Percentiles rank a stretch among this genome's conserved stretches.
These are phyloP conservation scores for Pseudocercospora eumusae DNA, from an alignment of 2,329 filamentous ascomycete species.

Conservation along the genomic window DNA sequence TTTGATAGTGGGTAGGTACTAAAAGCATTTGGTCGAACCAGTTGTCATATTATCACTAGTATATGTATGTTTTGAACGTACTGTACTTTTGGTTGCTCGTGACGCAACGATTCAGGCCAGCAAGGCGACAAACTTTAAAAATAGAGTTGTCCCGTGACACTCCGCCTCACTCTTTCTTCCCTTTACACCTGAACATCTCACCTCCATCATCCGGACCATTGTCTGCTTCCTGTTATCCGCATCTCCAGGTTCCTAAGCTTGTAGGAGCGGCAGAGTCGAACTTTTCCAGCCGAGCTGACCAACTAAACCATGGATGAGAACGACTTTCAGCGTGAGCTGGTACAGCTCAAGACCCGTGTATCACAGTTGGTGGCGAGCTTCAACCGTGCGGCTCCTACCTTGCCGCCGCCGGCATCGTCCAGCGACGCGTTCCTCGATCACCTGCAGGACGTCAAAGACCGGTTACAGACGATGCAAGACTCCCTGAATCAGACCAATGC, in stretches of 20 bases:
- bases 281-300: neutral
- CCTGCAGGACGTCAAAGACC: constrained; percentile 21
- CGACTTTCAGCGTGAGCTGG: constrained; percentile 33
- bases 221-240: neutral
- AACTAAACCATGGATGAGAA: constrained; percentile 29
- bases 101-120: neutral
- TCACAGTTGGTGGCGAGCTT: constrained; percentile 26
- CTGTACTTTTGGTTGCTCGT: neutral
- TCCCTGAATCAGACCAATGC: constrained; percentile 15
- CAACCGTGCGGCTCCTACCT: constrained; percentile 6
- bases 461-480: constrained; percentile 20
- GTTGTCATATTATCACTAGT: neutral
- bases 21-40: constrained; percentile 6
- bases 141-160: neutral
- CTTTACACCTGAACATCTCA: neutral
- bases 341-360: constrained; percentile 30
- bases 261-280: neutral
- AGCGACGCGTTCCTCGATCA: constrained; percentile 19
- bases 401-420: neutral
- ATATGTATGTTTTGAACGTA: neutral
- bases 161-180: neutral
- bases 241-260: neutral
- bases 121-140: neutral
- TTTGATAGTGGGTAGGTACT: neutral
- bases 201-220: neutral